phyloP scores from a whole-genome alignment of 2,329 filamentous ascomycete species.

The Sclerotinia glacialis region DNA sequence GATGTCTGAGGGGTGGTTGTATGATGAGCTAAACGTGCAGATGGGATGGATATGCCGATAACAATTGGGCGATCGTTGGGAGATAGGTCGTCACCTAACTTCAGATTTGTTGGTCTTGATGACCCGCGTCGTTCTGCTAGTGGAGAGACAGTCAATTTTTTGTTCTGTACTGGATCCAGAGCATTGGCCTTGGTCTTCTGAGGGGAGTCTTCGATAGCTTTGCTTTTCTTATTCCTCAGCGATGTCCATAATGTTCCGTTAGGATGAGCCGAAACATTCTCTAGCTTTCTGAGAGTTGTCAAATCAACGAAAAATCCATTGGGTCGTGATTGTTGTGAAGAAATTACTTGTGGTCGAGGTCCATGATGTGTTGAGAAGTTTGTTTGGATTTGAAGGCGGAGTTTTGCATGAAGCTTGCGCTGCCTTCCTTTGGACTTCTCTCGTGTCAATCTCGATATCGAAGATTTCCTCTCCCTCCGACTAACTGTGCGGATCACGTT shows the following conservation, averaged over 20 bases:
- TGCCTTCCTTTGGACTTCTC: slow-evolving; percentile 59
- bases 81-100: slow-evolving; percentile 51
- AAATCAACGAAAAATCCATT: slow-evolving; percentile 47
- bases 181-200: neutral
- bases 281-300: slow-evolving; percentile 58
- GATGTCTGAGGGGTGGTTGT: slow-evolving; percentile 51
- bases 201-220: slow-evolving; percentile 21
- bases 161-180: neutral
- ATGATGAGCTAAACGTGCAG: slow-evolving; percentile 47
- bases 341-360: slow-evolving; percentile 46
- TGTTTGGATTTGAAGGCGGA: slow-evolving; percentile 67
- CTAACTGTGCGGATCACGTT: slow-evolving; percentile 25
- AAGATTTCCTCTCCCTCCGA: slow-evolving; percentile 34
- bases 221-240: slow-evolving; percentile 31
- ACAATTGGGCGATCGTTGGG: slow-evolving; percentile 69
- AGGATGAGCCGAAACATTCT: slow-evolving; percentile 38
- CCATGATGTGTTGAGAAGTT: slow-evolving; percentile 54
- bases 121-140: slow-evolving; percentile 15
- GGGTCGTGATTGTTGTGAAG: slow-evolving; percentile 35
- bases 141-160: neutral
- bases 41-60: slow-evolving; percentile 66
- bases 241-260: slow-evolving; percentile 37
- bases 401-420: slow-evolving; percentile 57
- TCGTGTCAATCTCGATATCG: slow-evolving; percentile 41
- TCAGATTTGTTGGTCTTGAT: slow-evolving; percentile 24